Conservation (phyloP, 78 protist species). For the Cavenderia fasciculata region DNA sequence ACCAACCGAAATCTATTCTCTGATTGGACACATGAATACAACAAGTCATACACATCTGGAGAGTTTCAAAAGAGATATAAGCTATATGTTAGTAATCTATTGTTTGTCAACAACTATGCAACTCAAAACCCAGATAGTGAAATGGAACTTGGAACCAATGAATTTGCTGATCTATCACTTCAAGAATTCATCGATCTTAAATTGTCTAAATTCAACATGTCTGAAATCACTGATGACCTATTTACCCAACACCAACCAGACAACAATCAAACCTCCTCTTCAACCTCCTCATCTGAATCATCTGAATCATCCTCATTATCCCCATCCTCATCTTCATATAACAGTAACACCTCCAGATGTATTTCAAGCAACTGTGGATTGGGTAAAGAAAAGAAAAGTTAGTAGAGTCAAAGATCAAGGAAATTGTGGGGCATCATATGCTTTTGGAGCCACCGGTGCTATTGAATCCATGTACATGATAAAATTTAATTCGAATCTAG, state of each 20-base stretch:
- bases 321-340: not conserved
- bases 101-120: not conserved
- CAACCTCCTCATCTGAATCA: not conserved
- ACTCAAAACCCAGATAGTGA: not conserved
- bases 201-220: not conserved
- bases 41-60: not conserved
- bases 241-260: too few species aligned
- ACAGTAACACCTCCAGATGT: too few species aligned
- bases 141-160: not conserved
- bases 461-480: not conserved
- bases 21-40: too few species aligned
- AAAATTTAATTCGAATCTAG: not conserved
- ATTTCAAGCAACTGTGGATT: not conserved
- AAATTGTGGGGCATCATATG: not conserved
- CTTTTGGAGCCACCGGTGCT: not conserved
- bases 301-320: not conserved
- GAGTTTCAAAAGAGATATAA: not conserved
- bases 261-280: not conserved
- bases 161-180: not conserved
- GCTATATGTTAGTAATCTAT: too few species aligned
- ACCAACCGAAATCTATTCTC: too few species aligned
- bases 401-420: constrained; percentile 6
- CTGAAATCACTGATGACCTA: not conserved
- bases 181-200: not conserved
- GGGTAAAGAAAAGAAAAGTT: not conserved